A percentile compares a stretch with the other conserved stretches of the same genome.
Evolutionary conservation across 345 rosid species (phyloP).

Genomic region (Clarkia xantiana): DNA sequence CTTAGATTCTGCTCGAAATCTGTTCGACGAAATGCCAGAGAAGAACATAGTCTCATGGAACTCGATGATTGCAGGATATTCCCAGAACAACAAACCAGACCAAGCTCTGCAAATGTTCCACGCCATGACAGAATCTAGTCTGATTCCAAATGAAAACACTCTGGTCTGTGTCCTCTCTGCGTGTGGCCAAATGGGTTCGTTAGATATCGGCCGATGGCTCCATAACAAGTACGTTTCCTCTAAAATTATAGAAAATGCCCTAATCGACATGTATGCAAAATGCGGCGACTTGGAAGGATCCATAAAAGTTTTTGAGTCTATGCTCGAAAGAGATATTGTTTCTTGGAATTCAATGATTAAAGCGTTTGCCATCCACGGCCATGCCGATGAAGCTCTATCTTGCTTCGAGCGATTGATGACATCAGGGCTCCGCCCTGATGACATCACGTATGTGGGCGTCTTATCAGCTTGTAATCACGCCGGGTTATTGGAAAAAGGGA

Average conservation of each 20-base stretch:
- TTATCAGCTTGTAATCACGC: conserved; percentile 30
- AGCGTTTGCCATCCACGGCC: conserved; percentile 26
- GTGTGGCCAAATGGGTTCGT: conserved; percentile 27
- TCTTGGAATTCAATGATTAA: conserved; percentile 34
- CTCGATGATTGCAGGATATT: conserved; percentile 32
- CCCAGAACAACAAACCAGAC: conserved; percentile 25
- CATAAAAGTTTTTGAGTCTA: conserved; percentile 11
- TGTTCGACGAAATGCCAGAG: conserved; percentile 28
- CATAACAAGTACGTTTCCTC: conserved; percentile 7
- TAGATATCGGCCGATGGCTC: conserved; percentile 20
- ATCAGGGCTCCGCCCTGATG: conserved; percentile 18
- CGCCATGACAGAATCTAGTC: conserved; percentile 13
- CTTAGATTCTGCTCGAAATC: conserved; percentile 14
- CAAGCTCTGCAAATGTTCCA: conserved; percentile 21
- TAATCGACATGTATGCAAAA: conserved; percentile 31
- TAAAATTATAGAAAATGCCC: conserved; percentile 17
- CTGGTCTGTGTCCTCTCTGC: conserved; percentile 28
- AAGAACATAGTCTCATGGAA: conserved; percentile 33
- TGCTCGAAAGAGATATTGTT: conserved; percentile 17
- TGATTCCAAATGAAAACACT: conserved; percentile 19
- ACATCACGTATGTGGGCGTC: conserved; percentile 23
- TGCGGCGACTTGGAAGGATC: conserved; percentile 24
- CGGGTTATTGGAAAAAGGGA: conserved; percentile 23
- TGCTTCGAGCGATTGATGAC: conserved; percentile 16
- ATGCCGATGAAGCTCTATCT: conserved; percentile 17